Percentiles rank a stretch among this genome's conserved stretches.
phyloP scores from a whole-genome alignment of 2,329 filamentous ascomycete genomes.

The Leptographium radiaticola region DNA sequence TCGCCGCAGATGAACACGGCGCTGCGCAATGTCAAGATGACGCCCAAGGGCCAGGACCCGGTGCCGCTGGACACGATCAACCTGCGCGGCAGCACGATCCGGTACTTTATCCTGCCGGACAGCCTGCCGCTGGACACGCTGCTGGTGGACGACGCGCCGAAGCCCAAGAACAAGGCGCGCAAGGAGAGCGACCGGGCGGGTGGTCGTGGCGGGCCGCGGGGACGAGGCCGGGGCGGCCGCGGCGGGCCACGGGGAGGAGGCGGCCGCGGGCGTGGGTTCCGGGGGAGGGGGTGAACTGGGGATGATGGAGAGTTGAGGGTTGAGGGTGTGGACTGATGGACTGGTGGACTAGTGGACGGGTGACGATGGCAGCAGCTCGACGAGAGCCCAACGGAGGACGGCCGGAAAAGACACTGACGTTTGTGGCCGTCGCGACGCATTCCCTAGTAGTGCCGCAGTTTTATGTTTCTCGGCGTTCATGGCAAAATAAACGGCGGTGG shows the following conservation, averaged over 20 bases:
- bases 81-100: constrained; percentile 87
- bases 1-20: constrained; percentile 98
- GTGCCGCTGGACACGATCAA: constrained; percentile 90
- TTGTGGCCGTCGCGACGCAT: too few relatives aligned
- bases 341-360: background rate
- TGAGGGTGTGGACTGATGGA: background rate
- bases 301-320: too few relatives aligned
- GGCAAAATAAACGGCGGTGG: too few relatives aligned
- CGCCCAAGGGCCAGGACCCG: constrained; percentile 72
- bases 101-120: constrained; percentile 94
- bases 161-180: constrained; percentile 98
- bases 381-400: too few relatives aligned
- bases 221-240: constrained; percentile 20
- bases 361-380: too few relatives aligned
- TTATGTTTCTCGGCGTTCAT: too few relatives aligned
- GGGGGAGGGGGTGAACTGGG: constrained; percentile 9
- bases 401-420: too few relatives aligned
- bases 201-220: constrained; percentile 19
- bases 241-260: constrained; percentile 6
- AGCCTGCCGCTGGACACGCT: constrained; percentile 89
- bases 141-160: constrained; percentile 89
- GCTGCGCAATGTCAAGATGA: constrained; percentile 94
- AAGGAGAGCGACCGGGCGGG: constrained; percentile 65
- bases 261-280: constrained; percentile 9
- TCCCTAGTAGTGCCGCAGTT: too few relatives aligned